Percentiles rank a stretch among this genome's conserved stretches.
phyloP scores from a whole-genome alignment of 2,329 filamentous ascomycete genomes.

The Paecilomyces variotii region DNA sequence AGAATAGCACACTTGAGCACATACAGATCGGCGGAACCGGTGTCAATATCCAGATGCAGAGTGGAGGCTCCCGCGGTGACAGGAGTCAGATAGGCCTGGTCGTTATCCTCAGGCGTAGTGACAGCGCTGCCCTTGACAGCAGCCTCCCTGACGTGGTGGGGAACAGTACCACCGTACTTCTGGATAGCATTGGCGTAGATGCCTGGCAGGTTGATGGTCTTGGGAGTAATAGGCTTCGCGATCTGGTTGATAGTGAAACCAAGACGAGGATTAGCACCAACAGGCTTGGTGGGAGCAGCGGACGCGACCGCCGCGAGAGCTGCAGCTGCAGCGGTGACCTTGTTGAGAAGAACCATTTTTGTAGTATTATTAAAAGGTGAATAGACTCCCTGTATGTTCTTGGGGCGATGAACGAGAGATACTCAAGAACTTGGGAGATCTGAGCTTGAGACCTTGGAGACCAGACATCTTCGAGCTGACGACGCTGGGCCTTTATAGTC shows the following conservation, averaged over 20 bases:
- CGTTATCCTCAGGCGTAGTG: slow-evolving; percentile 41
- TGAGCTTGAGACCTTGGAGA: not conserved
- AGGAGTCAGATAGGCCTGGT: slow-evolving; percentile 53
- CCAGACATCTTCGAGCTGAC: not conserved
- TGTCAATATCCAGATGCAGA: slow-evolving; percentile 63
- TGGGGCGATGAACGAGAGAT: not conserved
- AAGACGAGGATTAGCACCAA: slow-evolving; percentile 12
- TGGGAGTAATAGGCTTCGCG: slow-evolving; percentile 11
- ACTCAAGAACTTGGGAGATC: not conserved
- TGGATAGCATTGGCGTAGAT: slow-evolving; percentile 19
- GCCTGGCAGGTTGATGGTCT: slow-evolving; percentile 19
- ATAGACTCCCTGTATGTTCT: not conserved
- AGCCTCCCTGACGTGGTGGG: slow-evolving; percentile 21
- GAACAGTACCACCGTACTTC: slow-evolving; percentile 24
- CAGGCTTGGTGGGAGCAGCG: slow-evolving; percentile 17
- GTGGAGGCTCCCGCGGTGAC: slow-evolving; percentile 57
- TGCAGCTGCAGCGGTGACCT: slow-evolving; percentile 17
- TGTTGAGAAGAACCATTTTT: slow-evolving; percentile 28
- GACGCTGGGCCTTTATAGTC: not conserved
- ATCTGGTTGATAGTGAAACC: slow-evolving; percentile 26
- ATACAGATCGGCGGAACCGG: slow-evolving; percentile 60
- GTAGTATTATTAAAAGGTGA: slow-evolving; percentile 1
- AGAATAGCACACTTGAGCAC: slow-evolving; percentile 14
- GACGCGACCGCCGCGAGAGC: slow-evolving; percentile 20
- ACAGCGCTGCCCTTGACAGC: slow-evolving; percentile 25